These are phyloP conservation scores for Rhodosporidiobolus sp. DNA, from an alignment of 768 basidiomycete genomes.

Conservation along the genomic window DNA sequence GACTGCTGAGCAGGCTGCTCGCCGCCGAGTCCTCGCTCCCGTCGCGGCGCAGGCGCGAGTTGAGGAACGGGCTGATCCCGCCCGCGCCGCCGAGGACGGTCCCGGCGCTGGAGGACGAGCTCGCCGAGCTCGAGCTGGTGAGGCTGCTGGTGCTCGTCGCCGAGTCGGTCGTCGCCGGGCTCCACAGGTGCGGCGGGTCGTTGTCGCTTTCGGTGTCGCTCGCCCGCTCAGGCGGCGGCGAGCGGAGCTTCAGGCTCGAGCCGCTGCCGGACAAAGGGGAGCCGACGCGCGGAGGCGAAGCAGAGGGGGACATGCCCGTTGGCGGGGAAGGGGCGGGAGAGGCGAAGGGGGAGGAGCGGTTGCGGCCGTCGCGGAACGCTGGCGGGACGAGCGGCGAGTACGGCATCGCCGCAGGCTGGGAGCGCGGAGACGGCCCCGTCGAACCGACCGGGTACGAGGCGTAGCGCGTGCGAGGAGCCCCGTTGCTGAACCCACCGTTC, in stretches of 20 bases:
- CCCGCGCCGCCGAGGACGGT: not conserved
- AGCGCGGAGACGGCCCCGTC: not conserved
- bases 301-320: slow-evolving; percentile 8
- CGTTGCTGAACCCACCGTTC: not conserved
- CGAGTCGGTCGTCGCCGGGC: slow-evolving; percentile 20
- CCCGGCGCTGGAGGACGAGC: not conserved
- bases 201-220: slow-evolving; percentile 8
- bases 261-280: not conserved
- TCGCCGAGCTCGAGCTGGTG: not conserved
- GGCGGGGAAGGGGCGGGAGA: slow-evolving; percentile 16
- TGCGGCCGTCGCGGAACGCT: slow-evolving; percentile 26
- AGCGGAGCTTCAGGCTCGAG: slow-evolving; percentile 1
- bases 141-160: not conserved
- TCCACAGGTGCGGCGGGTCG: slow-evolving; percentile 15
- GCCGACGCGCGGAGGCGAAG: not conserved
- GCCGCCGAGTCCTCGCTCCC: slow-evolving; percentile 20
- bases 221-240: slow-evolving; percentile 10
- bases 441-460: slow-evolving; percentile 16
- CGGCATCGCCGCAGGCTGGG: not conserved
- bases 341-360: slow-evolving; percentile 18
- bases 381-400: slow-evolving; percentile 35
- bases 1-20: slow-evolving; percentile 22
- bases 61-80: not conserved
- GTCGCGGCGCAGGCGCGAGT: not conserved
- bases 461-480: slow-evolving; percentile 10